Conservation (phyloP, 352 stramenopile genomes). For the Globisporangium nagaii region DNA sequence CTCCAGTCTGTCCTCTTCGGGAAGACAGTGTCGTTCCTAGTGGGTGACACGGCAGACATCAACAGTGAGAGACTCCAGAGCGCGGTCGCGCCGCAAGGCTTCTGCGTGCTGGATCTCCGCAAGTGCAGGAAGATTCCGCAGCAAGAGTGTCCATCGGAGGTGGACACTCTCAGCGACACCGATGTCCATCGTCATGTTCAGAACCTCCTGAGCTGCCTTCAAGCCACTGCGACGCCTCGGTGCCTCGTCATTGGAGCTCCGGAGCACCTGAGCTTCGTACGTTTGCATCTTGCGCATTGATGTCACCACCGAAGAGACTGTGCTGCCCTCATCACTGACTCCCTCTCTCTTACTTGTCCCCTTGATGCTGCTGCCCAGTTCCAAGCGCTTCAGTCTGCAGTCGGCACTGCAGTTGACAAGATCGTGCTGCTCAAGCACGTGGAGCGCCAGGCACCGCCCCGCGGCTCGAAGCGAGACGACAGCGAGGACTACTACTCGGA, state of each 20-base stretch:
- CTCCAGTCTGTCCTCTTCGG: conserved; percentile 23
- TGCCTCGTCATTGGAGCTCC: conserved; percentile 30
- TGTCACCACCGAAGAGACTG: background rate
- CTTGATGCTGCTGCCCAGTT: conserved; percentile 15
- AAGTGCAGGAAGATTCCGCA: too few species aligned
- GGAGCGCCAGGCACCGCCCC: conserved; percentile 7
- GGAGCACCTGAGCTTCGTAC: conserved; percentile 21
- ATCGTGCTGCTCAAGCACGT: conserved; percentile 42
- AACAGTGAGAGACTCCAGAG: conserved; percentile 13
- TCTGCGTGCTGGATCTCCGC: conserved; percentile 20
- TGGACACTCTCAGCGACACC: background rate
- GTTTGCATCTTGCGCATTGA: background rate
- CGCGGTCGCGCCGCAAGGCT: conserved; percentile 14
- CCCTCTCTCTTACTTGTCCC: background rate
- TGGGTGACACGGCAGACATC: conserved; percentile 19
- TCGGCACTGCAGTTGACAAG: conserved; percentile 25
- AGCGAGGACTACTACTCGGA: conserved; percentile 39
- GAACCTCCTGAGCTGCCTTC: conserved; percentile 10
- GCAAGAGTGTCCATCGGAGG: background rate
- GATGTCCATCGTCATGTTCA: background rate
- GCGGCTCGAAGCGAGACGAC: conserved; percentile 1
- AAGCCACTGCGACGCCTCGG: conserved; percentile 16
- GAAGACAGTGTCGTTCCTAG: conserved; percentile 25
- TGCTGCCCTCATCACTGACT: background rate
- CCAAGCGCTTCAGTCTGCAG: conserved; percentile 17